These are phyloP conservation scores for Solanum chacoense DNA, from an alignment of 305 asterid species.

Conservation along the genomic window DNA sequence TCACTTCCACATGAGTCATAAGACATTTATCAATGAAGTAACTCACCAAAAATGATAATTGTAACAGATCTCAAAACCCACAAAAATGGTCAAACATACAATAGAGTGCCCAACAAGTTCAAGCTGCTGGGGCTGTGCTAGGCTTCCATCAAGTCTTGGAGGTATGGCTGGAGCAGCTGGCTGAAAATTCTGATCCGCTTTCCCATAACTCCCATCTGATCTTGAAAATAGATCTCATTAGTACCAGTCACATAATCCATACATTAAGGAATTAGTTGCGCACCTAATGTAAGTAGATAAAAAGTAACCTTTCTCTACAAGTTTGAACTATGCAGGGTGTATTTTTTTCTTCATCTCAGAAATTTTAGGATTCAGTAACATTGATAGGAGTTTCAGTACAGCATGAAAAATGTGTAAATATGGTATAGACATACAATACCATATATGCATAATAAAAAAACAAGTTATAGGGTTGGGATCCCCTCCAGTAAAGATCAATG, in stretches of 20 bases:
- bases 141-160: slow-evolving; percentile 32
- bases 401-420: background rate
- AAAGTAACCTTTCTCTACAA: background rate
- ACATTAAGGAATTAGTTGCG: background rate
- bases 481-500: background rate
- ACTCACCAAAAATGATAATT: background rate
- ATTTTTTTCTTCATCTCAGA: background rate
- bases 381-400: background rate
- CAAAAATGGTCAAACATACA: slow-evolving; percentile 9
- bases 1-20: background rate
- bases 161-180: slow-evolving; percentile 30
- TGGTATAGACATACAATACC: background rate
- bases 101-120: slow-evolving; percentile 66
- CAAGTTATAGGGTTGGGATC: background rate
- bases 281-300: background rate
- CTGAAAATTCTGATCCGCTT: slow-evolving; percentile 24
- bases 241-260: background rate
- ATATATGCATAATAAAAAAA: background rate
- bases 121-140: slow-evolving; percentile 44
- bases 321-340: background rate
- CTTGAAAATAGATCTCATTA: slow-evolving; percentile 14
- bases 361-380: background rate
- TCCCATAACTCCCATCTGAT: slow-evolving; percentile 35
- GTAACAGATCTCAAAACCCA: background rate
- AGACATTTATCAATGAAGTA: background rate